phyloP scores from a whole-genome alignment of 768 basidiomycete species.

The Trichaptum fuscoviolaceum region DNA sequence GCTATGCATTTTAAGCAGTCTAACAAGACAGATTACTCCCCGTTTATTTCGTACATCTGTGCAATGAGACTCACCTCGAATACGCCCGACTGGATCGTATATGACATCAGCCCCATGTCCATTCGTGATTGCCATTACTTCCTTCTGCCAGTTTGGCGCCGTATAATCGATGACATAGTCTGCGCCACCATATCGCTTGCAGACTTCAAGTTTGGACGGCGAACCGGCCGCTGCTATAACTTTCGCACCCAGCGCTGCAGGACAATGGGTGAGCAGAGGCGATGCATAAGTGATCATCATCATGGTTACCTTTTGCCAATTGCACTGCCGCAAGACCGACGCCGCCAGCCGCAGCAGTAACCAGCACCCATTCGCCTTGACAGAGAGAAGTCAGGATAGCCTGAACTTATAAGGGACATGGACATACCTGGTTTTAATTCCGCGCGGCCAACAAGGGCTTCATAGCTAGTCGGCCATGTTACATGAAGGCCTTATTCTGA shows the following conservation, averaged over 20 bases:
- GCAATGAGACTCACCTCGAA: constrained; percentile 43
- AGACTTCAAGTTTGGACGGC: constrained; percentile 71
- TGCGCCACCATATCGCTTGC: constrained; percentile 70
- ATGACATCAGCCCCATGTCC: constrained; percentile 85
- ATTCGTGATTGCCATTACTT: constrained; percentile 75
- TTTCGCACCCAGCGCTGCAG: constrained; percentile 75
- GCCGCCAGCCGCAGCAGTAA: constrained; percentile 94
- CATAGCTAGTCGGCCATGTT: constrained; percentile 94
- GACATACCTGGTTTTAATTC: constrained; percentile 64
- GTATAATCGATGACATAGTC: constrained; percentile 82
- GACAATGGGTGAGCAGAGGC: background rate
- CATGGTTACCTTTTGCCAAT: constrained; percentile 72
- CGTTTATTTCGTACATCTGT: constrained; percentile 2
- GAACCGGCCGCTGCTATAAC: constrained; percentile 94
- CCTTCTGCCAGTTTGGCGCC: constrained; percentile 79
- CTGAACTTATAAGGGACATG: background rate
- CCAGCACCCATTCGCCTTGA: constrained; percentile 83
- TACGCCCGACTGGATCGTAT: constrained; percentile 82
- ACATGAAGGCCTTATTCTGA: constrained; percentile 58
- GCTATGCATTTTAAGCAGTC: constrained; percentile 89
- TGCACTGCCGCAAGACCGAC: constrained; percentile 92
- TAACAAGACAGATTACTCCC: constrained; percentile 24
- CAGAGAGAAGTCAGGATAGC: background rate
- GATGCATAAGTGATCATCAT: background rate
- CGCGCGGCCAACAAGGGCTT: constrained; percentile 83